Percentiles rank a stretch among this genome's conserved stretches.
Evolutionary conservation across 805 yeast species (phyloP).

Genomic region (Yarrowia phangngaensis): DNA sequence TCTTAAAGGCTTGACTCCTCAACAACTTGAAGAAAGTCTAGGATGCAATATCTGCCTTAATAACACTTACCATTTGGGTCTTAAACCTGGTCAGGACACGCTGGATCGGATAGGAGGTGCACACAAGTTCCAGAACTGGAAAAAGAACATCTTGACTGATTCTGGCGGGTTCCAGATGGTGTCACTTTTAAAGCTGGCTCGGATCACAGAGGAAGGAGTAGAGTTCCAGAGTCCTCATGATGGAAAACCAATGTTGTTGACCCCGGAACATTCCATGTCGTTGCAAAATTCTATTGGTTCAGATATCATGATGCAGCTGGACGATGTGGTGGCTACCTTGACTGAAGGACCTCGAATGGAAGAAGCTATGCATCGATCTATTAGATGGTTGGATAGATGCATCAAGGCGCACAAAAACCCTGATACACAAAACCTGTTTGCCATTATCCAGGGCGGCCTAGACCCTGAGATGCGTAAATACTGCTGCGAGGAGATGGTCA

Average conservation of each 20-base stretch:
- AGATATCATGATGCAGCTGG: constrained; percentile 48
- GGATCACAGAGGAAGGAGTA: constrained; percentile 48
- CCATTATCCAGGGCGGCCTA: constrained; percentile 48
- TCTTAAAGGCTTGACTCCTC: constrained; percentile 45
- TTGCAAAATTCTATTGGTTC: constrained; percentile 46
- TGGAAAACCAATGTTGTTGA: constrained; percentile 46
- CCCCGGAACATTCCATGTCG: constrained; percentile 48
- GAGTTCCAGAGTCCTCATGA: constrained; percentile 46
- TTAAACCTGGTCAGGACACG: constrained; percentile 45
- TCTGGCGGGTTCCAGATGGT: constrained; percentile 50
- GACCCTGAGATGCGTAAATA: constrained; percentile 40
- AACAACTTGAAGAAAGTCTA: constrained; percentile 40
- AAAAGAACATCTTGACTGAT: constrained; percentile 44
- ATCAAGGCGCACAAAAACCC: constrained; percentile 45
- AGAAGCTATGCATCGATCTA: constrained; percentile 46
- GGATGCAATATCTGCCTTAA: constrained; percentile 46
- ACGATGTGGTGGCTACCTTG: constrained; percentile 46
- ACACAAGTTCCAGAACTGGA: constrained; percentile 44
- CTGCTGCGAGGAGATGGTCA: constrained; percentile 45
- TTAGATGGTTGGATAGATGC: constrained; percentile 47
- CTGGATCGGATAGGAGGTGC: constrained; percentile 46
- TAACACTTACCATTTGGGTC: constrained; percentile 46
- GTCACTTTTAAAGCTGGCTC: constrained; percentile 44
- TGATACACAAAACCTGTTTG: constrained; percentile 44
- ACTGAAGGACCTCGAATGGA: constrained; percentile 47